Evolutionary conservation across 495 filamentous ascomycete species (phyloP).

Genomic region (Pseudoneurospora amorphoporcata): DNA sequence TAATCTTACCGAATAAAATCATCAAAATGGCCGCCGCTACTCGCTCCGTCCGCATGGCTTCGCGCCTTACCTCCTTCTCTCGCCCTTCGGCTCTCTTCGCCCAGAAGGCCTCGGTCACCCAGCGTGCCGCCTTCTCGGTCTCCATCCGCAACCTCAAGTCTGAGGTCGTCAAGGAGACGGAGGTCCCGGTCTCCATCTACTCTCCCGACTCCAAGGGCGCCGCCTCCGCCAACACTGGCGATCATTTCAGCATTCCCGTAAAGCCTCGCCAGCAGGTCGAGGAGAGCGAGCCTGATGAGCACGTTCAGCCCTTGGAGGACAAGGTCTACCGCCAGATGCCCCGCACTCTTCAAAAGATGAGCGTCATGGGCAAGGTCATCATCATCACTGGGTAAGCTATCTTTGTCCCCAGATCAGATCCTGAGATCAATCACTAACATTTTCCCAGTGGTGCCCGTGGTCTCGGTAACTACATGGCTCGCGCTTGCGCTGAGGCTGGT

Average conservation of each 20-base stretch:
- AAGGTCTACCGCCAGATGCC: constrained; percentile 39
- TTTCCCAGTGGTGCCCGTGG: constrained; percentile 57
- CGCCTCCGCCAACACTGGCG: constrained; percentile 36
- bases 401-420: constrained; percentile 1
- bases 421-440: constrained; percentile 10
- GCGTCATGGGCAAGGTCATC: constrained; percentile 54
- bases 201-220: constrained; percentile 30
- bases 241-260: constrained; percentile 69
- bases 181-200: constrained; percentile 40
- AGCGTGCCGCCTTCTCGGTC: constrained; percentile 28
- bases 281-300: constrained; percentile 20
- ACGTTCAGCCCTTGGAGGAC: constrained; percentile 32
- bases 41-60: constrained; percentile 26
- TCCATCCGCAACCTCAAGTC: constrained; percentile 30
- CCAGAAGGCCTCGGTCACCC: constrained; percentile 6
- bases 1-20: constrained; percentile 5
- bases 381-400: constrained; percentile 58
- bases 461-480: constrained; percentile 67
- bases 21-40: constrained; percentile 30
- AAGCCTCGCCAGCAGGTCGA: constrained; percentile 30
- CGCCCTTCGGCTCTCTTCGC: constrained; percentile 16
- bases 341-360: constrained; percentile 53
- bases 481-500: constrained; percentile 62
- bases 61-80: constrained; percentile 23
- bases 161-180: constrained; percentile 40